Conservation (phyloP, 2,329 filamentous ascomycete genomes). For the Parascedosporium putredinis region DNA sequence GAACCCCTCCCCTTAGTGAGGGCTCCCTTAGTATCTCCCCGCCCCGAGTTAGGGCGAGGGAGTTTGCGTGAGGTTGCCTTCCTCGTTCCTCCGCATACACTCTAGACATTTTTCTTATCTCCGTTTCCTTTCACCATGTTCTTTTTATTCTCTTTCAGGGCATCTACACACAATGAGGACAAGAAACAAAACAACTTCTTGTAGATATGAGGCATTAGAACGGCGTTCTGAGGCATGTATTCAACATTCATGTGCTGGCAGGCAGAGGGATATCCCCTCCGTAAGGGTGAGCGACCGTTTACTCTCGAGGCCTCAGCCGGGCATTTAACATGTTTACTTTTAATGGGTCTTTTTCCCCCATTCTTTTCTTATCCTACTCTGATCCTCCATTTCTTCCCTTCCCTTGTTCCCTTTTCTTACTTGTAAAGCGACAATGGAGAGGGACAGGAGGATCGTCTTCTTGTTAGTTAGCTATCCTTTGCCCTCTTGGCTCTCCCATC, state of each 20-base stretch:
- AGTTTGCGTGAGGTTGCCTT: too few relatives aligned
- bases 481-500: too few relatives aligned
- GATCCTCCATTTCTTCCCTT: neutral
- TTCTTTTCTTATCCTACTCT: neutral
- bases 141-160: neutral
- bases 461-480: too few relatives aligned
- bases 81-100: too few relatives aligned
- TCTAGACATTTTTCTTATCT: neutral
- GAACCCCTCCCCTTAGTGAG: too few relatives aligned
- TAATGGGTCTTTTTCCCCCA: too few relatives aligned
- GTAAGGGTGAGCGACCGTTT: conserved; percentile 4
- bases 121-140: neutral
- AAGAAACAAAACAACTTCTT: too few relatives aligned
- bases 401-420: neutral
- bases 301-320: neutral
- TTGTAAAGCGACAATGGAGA: too few relatives aligned
- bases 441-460: neutral
- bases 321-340: neutral
- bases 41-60: too few relatives aligned
- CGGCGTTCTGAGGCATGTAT: conserved; percentile 9
- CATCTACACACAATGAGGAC: conserved; percentile 2
- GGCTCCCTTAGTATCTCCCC: too few relatives aligned
- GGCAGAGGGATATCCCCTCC: neutral
- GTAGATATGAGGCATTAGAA: conserved; percentile 2
- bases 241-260: conserved; percentile 9